Evolutionary conservation across 2,329 filamentous ascomycete genomes (phyloP).

Genomic region (Plectosphaerella plurivora): DNA sequence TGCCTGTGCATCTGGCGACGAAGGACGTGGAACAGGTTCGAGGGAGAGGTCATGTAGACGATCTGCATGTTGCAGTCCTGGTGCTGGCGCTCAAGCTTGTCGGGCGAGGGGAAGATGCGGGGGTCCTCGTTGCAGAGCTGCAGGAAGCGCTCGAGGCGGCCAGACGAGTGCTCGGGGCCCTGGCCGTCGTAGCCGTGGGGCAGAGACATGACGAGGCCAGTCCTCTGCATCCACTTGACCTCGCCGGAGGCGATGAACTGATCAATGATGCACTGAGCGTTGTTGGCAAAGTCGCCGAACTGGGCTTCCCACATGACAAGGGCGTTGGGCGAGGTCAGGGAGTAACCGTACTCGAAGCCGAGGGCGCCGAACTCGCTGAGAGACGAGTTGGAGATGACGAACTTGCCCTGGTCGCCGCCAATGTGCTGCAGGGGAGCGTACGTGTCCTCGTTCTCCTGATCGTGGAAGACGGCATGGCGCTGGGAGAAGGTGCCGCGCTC

Average conservation of each 20-base stretch:
- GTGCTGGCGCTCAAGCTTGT: conserved; percentile 94
- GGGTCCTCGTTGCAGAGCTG: conserved; percentile 98
- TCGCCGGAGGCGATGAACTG: conserved; percentile 98
- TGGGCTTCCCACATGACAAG: conserved; percentile 99
- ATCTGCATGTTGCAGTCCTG: conserved; percentile 99
- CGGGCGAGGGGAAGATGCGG: conserved; percentile 79
- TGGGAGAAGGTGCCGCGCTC: conserved; percentile 99
- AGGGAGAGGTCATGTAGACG: conserved; percentile 91
- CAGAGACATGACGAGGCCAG: conserved; percentile 90
- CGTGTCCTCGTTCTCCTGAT: conserved; percentile 89
- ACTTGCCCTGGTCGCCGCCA: conserved; percentile 86
- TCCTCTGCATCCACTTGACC: conserved; percentile 98
- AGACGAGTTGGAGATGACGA: conserved; percentile 96
- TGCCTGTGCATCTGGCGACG: conserved; percentile 98
- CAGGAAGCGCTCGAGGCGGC: conserved; percentile 93
- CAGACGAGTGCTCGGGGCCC: conserved; percentile 96
- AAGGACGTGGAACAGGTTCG: conserved; percentile 94
- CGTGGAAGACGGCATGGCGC: conserved; percentile 93
- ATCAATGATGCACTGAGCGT: conserved; percentile 97
- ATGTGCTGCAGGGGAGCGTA: conserved; percentile 91
- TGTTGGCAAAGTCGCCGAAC: conserved; percentile 99
- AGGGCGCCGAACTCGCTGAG: conserved; percentile 67
- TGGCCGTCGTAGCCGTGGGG: conserved; percentile 98
- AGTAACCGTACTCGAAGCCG: conserved; percentile 98
- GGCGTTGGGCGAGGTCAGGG: conserved; percentile 90